Conservation (phyloP, 768 basidiomycete genomes). For the Agaricus sinodeliciosus region DNA sequence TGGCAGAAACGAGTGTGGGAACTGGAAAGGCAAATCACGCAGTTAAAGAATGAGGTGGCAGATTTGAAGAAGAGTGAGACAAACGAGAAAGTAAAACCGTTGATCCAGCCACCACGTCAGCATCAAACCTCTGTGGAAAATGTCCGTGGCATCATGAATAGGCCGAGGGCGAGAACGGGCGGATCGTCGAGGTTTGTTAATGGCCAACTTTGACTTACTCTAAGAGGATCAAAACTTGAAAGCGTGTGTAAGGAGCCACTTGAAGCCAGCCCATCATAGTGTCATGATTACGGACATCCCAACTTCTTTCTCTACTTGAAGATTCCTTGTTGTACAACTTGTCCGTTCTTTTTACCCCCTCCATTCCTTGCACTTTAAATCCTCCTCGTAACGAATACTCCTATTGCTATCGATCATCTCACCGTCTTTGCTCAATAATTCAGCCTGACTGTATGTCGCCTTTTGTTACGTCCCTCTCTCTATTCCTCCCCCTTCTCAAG, state of each 20-base stretch:
- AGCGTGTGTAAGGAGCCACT: not conserved
- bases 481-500: not conserved
- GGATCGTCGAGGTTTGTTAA: conserved; percentile 56
- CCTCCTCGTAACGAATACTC: not conserved
- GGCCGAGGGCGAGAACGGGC: conserved; percentile 66
- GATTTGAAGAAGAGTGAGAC: conserved; percentile 32
- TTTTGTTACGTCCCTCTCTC: not conserved
- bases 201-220: conserved; percentile 26
- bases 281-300: not conserved
- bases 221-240: not conserved
- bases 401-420: conserved; percentile 1
- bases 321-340: conserved; percentile 5
- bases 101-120: not conserved
- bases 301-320: not conserved
- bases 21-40: conserved; percentile 65
- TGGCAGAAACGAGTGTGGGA: conserved; percentile 76
- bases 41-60: conserved; percentile 65
- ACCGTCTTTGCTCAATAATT: conserved; percentile 8
- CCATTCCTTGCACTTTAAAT: not conserved
- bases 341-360: conserved; percentile 1
- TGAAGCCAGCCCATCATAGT: not conserved
- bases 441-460: conserved; percentile 10
- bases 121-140: not conserved
- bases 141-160: conserved; percentile 42
- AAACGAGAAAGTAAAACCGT: conserved; percentile 17